Percentiles rank a stretch among this genome's conserved stretches.
These are phyloP conservation scores for Davidsoniella virescens DNA, from an alignment of 2,329 filamentous ascomycete species.

Conservation along the genomic window DNA sequence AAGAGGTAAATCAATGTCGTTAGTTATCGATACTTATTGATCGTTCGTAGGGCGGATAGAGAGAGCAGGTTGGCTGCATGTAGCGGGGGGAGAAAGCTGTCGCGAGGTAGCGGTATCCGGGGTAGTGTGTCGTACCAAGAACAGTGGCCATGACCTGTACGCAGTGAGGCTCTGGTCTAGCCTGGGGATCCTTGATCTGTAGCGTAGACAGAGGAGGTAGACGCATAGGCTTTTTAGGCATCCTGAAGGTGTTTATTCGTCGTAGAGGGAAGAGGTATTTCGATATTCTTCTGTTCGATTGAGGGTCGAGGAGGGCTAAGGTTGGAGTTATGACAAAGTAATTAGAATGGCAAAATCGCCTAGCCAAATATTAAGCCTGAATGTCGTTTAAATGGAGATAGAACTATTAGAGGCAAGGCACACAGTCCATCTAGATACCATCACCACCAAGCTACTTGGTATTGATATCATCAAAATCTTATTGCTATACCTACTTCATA, in stretches of 20 bases:
- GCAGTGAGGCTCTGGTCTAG: constrained; percentile 34
- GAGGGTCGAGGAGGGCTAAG: background rate
- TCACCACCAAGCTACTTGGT: too few species aligned
- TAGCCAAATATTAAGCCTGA: too few species aligned
- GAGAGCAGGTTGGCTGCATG: background rate
- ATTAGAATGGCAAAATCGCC: background rate
- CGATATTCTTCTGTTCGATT: background rate
- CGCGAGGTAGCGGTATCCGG: background rate
- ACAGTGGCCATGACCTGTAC: constrained; percentile 40
- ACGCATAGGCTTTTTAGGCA: constrained; percentile 36
- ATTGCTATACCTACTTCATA: too few species aligned
- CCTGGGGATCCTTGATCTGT: constrained; percentile 38
- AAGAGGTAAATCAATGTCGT: background rate
- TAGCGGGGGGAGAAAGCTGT: constrained; percentile 15
- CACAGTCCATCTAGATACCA: too few species aligned
- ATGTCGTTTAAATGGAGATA: too few species aligned
- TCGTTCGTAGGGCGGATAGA: background rate
- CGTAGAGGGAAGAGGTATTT: background rate
- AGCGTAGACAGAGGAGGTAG: constrained; percentile 40
- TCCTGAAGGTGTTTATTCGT: constrained; percentile 17
- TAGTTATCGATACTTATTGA: background rate
- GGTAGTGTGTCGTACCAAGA: constrained; percentile 25
- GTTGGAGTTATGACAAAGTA: background rate
- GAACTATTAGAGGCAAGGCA: too few species aligned
- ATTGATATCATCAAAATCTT: too few species aligned